These are phyloP conservation scores for Capronia coronata DNA, from an alignment of 2,329 filamentous ascomycete genomes.

Conservation along the genomic window DNA sequence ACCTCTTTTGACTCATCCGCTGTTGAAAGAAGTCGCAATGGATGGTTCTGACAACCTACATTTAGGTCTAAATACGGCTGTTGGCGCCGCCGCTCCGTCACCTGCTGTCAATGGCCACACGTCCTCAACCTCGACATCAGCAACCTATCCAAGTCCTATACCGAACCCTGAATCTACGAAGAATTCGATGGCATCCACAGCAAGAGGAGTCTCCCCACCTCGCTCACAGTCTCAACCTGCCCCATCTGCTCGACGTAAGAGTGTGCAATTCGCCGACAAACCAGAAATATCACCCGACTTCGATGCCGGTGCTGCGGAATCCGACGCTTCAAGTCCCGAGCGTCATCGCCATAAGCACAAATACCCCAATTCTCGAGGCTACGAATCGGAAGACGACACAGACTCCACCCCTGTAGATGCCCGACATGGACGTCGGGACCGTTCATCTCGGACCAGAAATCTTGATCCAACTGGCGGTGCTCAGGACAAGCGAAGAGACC, in stretches of 20 bases:
- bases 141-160: not conserved
- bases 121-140: constrained; percentile 6
- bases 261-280: constrained; percentile 25
- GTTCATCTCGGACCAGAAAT: constrained; percentile 15
- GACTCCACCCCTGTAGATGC: constrained; percentile 23
- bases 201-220: constrained; percentile 14
- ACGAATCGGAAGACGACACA: constrained; percentile 39
- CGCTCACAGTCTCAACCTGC: constrained; percentile 19
- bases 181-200: constrained; percentile 9
- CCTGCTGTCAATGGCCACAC: constrained; percentile 18
- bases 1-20: constrained; percentile 2
- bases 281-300: constrained; percentile 18
- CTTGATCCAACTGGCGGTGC: constrained; percentile 33
- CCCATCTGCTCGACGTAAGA: constrained; percentile 19
- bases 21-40: constrained; percentile 9
- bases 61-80: constrained; percentile 17
- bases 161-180: not conserved
- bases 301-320: constrained; percentile 6
- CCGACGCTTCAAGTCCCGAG: constrained; percentile 20
- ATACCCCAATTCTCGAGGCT: constrained; percentile 30
- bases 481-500: constrained; percentile 25
- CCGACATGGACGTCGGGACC: constrained; percentile 14
- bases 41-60: constrained; percentile 3
- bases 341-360: constrained; percentile 13
- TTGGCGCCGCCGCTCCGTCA: constrained; percentile 19